Conservation (phyloP, 805 yeast genomes). For the Suhomyces faveliae region DNA sequence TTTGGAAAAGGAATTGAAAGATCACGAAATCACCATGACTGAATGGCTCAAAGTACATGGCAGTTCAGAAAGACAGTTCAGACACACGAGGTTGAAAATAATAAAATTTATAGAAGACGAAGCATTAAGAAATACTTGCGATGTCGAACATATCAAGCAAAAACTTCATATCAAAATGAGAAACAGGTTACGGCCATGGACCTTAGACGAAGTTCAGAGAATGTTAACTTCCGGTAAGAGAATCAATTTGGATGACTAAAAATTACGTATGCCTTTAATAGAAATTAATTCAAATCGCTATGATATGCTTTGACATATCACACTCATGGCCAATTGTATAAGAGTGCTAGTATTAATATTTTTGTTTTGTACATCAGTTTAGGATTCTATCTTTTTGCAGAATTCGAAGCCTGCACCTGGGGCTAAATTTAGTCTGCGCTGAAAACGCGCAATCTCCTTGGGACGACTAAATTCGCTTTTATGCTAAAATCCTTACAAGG, state of each 20-base stretch:
- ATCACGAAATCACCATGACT: constrained; percentile 23
- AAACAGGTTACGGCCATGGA: constrained; percentile 29
- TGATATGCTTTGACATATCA: no score
- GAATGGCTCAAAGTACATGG: constrained; percentile 34
- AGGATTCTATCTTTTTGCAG: no score
- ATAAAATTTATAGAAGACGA: constrained; percentile 31
- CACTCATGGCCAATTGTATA: neutral
- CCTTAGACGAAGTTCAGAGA: constrained; percentile 32
- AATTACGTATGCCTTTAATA: neutral
- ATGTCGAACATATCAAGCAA: constrained; percentile 24
- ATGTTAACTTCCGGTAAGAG: constrained; percentile 29
- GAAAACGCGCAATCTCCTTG: neutral
- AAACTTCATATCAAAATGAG: constrained; percentile 28
- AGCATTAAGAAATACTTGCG: constrained; percentile 17
- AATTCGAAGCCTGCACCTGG: neutral
- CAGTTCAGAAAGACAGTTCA: constrained; percentile 26
- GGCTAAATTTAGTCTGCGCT: neutral
- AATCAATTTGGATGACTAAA: constrained; percentile 20
- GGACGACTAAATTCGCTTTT: neutral
- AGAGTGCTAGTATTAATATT: neutral
- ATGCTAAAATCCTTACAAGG: neutral
- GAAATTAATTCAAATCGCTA: neutral
- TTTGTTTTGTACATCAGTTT: no score
- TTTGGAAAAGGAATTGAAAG: constrained; percentile 22
- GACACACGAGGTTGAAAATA: constrained; percentile 28